Evolutionary conservation across 257 asterid species (phyloP).

Genomic region (Parsonsia alboflavescens): DNA sequence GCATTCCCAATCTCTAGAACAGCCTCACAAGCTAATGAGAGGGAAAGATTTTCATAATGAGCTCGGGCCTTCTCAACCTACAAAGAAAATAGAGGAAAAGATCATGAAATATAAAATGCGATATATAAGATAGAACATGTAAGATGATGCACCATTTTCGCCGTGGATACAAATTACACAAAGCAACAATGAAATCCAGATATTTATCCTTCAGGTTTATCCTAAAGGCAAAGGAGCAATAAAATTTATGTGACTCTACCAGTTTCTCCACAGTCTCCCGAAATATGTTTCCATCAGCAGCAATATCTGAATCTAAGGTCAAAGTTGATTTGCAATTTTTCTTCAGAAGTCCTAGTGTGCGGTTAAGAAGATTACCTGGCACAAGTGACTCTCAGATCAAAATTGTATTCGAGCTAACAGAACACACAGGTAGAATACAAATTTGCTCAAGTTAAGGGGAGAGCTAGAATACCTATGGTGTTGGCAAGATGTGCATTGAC

Average conservation of each 20-base stretch:
- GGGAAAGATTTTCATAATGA: conserved; percentile 71
- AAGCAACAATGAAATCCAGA: not conserved
- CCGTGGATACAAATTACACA: not conserved
- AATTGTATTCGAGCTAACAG: conserved; percentile 5
- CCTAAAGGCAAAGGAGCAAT: not conserved
- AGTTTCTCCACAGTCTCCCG: conserved; percentile 70
- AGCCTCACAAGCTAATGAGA: conserved; percentile 88
- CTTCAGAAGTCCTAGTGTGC: conserved; percentile 86
- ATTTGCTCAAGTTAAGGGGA: conserved; percentile 10
- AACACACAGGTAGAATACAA: conserved; percentile 6
- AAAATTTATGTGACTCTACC: conserved; percentile 38
- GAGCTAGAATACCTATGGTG: conserved; percentile 61
- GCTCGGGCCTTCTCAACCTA: conserved; percentile 45
- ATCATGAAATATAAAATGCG: not conserved
- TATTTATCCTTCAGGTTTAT: too few relatives aligned
- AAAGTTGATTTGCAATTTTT: conserved; percentile 82
- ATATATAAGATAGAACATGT: not conserved
- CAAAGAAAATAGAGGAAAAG: not conserved
- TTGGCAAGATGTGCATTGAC: conserved; percentile 93
- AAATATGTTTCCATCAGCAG: conserved; percentile 70
- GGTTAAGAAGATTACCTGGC: conserved; percentile 94
- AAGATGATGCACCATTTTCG: not conserved
- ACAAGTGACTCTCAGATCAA: conserved; percentile 7
- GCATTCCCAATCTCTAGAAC: conserved; percentile 81
- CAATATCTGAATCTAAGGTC: conserved; percentile 61